Conservation (phyloP, 495 filamentous ascomycete species). For the Tuber aestivum region DNA sequence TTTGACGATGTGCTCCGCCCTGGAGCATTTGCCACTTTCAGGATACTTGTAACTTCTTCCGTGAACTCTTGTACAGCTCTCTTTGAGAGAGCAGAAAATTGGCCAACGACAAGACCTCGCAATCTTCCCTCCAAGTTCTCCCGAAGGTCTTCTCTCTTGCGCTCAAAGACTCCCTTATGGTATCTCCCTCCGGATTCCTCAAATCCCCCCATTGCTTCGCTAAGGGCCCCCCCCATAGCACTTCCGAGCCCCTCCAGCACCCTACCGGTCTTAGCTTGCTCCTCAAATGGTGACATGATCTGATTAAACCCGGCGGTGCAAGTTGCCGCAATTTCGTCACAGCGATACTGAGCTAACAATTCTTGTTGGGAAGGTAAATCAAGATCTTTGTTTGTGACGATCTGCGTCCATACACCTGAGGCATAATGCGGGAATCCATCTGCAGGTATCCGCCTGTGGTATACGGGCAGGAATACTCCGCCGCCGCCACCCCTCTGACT, state of each 20-base stretch:
- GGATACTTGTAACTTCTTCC: constrained; percentile 61
- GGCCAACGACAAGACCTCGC: constrained; percentile 78
- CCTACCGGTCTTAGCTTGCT: constrained; percentile 68
- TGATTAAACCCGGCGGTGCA: constrained; percentile 60
- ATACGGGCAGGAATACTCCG: constrained; percentile 84
- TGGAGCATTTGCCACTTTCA: constrained; percentile 48
- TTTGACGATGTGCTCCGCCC: constrained; percentile 91
- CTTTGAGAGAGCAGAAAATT: constrained; percentile 83
- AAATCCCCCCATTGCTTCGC: constrained; percentile 71
- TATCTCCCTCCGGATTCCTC: constrained; percentile 87
- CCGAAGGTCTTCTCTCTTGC: constrained; percentile 79
- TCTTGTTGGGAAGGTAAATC: constrained; percentile 97
- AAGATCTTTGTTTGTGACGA: constrained; percentile 95
- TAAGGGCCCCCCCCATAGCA: constrained; percentile 64
- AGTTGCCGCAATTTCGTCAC: constrained; percentile 77
- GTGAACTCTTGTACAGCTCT: constrained; percentile 79
- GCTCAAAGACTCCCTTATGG: constrained; percentile 85
- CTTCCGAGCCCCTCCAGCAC: constrained; percentile 71
- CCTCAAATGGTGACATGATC: constrained; percentile 74
- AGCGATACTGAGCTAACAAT: constrained; percentile 90
- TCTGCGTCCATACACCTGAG: constrained; percentile 93
- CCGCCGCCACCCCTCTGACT: constrained; percentile 48
- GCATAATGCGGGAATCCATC: constrained; percentile 93
- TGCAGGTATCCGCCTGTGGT: constrained; percentile 90
- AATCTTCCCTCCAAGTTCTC: constrained; percentile 77